Evolutionary conservation across 2,329 filamentous ascomycete species (phyloP), one percentile per base, ranked within the genome.

Genomic region (Phoma sp.): DNA sequence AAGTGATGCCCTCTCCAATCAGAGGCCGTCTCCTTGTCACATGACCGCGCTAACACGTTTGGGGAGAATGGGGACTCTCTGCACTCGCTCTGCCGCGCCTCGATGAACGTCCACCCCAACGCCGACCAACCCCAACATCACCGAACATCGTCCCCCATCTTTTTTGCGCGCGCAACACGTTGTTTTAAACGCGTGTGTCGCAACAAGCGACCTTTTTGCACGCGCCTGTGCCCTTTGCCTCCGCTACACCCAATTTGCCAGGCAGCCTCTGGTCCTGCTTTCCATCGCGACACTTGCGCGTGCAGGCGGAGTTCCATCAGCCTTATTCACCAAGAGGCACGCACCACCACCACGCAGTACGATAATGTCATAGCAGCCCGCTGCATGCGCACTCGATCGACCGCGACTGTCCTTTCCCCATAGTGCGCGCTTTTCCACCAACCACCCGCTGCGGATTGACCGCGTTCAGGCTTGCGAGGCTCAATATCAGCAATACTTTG

Each of bases 311-410:
- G 54, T 31, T n/a, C 56, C 71, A 73, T 73, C 72, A 69, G 60
- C 69, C 61, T 63, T 67, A 64, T 69, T 59, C 56, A 62, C 66
- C 50, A 55, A 58, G 57, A 55, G 55, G 48, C 61, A 54, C 57
- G 48, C 59, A 60, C 60, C 65, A 67, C 65, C 63, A 68, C 69
- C 60, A 63, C 70, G 31, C 53, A 59, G 55, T 63, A 57, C 63
- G 65, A 75, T 68, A 67, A 75, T 75, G 73, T 59, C 57, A 72
- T 75, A 74, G 70, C 52, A 58, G 61, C 53, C 60, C 51, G 49
- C 54, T 59, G 52, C 61, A 61, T 64, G 64, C 71, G 64, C 62
- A 57, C 55, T 45, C 58, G 36, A 53, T 39, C 51, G 44, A 15
- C n/a, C 61, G 52, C 64, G 55, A 68, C 67, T 61, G 64, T 68